A percentile compares a stretch with the other conserved stretches of the same genome.
Evolutionary conservation across 306 rosid genomes (phyloP).

Genomic region (Glycine soja): DNA sequence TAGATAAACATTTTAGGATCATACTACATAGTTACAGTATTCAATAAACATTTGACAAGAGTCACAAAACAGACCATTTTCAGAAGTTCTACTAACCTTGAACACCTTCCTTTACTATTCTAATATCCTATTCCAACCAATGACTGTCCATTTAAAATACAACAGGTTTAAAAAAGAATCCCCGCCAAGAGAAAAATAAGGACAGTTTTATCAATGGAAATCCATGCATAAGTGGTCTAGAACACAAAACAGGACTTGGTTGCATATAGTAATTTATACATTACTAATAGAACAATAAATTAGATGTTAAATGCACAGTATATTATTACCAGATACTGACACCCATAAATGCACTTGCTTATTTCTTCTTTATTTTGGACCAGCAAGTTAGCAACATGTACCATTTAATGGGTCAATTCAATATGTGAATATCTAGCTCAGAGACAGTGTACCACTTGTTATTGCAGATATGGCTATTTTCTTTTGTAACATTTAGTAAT

Average conservation of each 20-base stretch:
- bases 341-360: not conserved
- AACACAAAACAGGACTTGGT: not conserved
- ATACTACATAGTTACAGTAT: not conserved
- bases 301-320: not conserved
- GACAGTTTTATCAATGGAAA: not conserved
- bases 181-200: not conserved
- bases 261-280: not conserved
- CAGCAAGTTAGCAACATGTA: slow-evolving; percentile 2
- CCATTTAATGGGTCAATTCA: slow-evolving; percentile 4
- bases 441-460: not conserved
- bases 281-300: not conserved
- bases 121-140: not conserved
- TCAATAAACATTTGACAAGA: slow-evolving; percentile 14
- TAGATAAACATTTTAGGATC: not conserved
- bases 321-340: not conserved
- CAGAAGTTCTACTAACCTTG: not conserved
- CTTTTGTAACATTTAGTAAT: not conserved
- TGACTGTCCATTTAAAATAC: not conserved
- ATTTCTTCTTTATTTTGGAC: not conserved
- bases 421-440: slow-evolving; percentile 20
- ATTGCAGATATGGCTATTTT: slow-evolving; percentile 6
- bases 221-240: not conserved
- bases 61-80: not conserved
- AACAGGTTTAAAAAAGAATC: not conserved
- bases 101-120: not conserved